Percentiles rank a stretch among this genome's conserved stretches.
Conservation (phyloP, 1,284 basidiomycete genomes). For the Heterobasidion parviporum region DNA sequence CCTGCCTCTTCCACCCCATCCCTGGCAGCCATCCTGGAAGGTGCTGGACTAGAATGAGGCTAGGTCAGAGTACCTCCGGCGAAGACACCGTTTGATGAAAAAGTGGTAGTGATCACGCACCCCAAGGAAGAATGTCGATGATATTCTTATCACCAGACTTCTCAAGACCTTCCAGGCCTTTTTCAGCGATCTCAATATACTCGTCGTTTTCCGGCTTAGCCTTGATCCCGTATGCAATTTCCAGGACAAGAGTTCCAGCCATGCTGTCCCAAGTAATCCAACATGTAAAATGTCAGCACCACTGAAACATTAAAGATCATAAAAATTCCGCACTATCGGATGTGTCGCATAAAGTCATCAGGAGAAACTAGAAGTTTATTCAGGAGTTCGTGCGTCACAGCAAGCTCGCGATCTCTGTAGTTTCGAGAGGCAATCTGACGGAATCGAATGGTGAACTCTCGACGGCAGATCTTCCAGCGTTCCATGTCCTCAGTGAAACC, state of each 20-base stretch:
- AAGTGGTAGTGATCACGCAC: neutral
- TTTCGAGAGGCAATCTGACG: neutral
- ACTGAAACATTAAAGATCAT: neutral
- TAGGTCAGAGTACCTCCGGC: neutral
- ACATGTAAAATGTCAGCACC: neutral
- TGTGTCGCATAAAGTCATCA: neutral
- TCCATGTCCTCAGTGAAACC: neutral
- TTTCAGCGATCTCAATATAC: conserved; percentile 2
- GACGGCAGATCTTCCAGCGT: neutral
- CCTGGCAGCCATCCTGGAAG: conserved; percentile 9
- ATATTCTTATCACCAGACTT: conserved; percentile 1
- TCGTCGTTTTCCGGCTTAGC: neutral
- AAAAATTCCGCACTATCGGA: neutral
- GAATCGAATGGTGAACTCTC: neutral
- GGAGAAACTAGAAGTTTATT: neutral
- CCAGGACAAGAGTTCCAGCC: neutral
- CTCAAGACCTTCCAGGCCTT: conserved; percentile 1
- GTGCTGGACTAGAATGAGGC: conserved; percentile 1
- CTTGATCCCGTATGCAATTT: neutral
- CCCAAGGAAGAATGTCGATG: conserved; percentile 2
- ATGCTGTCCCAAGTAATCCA: neutral
- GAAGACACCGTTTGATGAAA: neutral
- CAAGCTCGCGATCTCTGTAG: neutral
- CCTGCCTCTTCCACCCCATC: conserved; percentile 4
- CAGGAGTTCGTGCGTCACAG: neutral